Conservation (phyloP, 2,329 filamentous ascomycete species). For the Pseudogymnoascus sp. region DNA sequence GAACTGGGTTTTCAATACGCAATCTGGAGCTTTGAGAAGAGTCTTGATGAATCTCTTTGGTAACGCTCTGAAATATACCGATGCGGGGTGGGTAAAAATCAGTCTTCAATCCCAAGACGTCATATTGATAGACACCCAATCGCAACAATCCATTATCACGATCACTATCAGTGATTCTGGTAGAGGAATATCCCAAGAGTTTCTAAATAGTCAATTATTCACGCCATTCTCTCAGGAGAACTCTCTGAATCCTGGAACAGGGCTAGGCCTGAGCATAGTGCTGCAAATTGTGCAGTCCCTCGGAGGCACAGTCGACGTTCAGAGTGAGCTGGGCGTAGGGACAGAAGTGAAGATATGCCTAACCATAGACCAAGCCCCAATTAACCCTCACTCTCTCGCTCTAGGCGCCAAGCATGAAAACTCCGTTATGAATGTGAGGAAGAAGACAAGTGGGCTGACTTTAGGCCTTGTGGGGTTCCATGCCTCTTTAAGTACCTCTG, state of each 20-base stretch:
- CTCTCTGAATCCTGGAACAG: conserved; percentile 49
- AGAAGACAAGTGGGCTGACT: too few species aligned
- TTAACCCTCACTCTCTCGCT: conserved; percentile 6
- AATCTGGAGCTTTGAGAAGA: conserved; percentile 22
- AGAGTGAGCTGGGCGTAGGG: conserved; percentile 43
- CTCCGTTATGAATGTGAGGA: too few species aligned
- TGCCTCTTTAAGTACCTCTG: too few species aligned
- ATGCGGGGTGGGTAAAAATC: background rate
- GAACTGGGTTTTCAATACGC: conserved; percentile 27
- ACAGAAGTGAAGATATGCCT: too few species aligned
- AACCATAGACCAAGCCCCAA: too few species aligned
- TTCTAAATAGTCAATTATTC: conserved; percentile 48
- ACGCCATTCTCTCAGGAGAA: conserved; percentile 55
- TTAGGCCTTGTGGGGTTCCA: too few species aligned
- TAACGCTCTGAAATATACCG: conserved; percentile 53
- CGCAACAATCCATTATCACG: conserved; percentile 10
- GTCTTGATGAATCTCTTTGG: conserved; percentile 54
- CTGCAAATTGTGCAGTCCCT: conserved; percentile 52
- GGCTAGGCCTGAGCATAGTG: conserved; percentile 55
- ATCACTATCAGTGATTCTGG: conserved; percentile 53
- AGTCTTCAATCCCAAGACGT: background rate
- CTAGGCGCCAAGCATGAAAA: too few species aligned
- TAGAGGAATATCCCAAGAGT: conserved; percentile 53
- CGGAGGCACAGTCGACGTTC: conserved; percentile 50
- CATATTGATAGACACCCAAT: background rate